Evolutionary conservation across 164 flowering plant species (phyloP), one percentile per base, ranked within the genome.

Genomic region (Chimonanthus salicifolius): DNA sequence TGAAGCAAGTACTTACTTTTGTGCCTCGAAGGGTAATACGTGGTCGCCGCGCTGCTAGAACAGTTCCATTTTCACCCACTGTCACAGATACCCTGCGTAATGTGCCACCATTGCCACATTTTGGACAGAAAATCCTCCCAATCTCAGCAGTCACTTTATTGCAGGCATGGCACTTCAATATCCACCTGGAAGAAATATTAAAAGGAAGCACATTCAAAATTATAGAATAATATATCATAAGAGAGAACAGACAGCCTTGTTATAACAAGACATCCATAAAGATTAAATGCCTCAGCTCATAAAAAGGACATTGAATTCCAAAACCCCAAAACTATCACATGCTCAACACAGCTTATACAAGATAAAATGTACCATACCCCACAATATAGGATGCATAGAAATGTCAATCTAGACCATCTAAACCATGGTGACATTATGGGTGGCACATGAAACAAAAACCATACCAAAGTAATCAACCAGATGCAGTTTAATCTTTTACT

Each of bases 61-160:
- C 71, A 72, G 89, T 74, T 68, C 97, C 98, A 86, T 92, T 93
- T 78, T 90, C 98, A 79, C 87, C 90, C 64, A 95, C 95, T 10
- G 97, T 92, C 44, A 89, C 97, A 76, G 98, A 90, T 58, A 94
- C 97, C 75, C 87, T 94, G 20, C 95, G 87, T 76, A 94, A 76
- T 65, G 98, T 95, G 67, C 99, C 99, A 67, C 97, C 97, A 85
- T 95, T 95, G 62, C 99, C 99, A 88, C 99, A 95, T 71, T 85
- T 87, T 4, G 99, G 99, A 67, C 98, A 93, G 83, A 95, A 95
- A 54, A 95, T 87, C 72, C 89, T 88, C 74, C 94, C 95, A 74
- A 85, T 84, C 75, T 93, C 99, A 64, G 89, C 84, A 68, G 99
- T 94, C 48, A 93, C 92, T 75, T 83, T 86, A 75, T 77, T 83